Conservation (phyloP, 1,139 yeast species). For the Protomyces inundatus region DNA sequence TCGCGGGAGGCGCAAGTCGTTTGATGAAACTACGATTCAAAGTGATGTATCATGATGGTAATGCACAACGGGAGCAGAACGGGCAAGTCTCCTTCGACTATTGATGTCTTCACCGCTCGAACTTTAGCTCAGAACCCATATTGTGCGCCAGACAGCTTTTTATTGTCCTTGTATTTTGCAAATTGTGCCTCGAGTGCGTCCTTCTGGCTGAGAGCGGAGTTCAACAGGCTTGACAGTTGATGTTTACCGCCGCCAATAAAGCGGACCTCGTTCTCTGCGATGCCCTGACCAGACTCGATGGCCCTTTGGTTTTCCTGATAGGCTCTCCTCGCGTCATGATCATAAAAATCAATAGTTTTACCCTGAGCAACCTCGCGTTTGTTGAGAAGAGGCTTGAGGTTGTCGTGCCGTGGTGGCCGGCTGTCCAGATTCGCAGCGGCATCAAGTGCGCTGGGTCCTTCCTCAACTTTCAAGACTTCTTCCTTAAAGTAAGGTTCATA, state of each 20-base stretch:
- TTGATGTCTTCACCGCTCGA: no score
- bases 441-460: no score
- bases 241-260: constrained; percentile 27
- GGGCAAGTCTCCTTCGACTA: constrained; percentile 18
- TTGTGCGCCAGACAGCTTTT: neutral
- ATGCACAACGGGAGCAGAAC: constrained; percentile 32
- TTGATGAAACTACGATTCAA: constrained; percentile 76
- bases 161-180: constrained; percentile 5
- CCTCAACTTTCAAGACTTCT: no score
- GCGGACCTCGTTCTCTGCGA: constrained; percentile 1
- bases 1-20: constrained; percentile 46
- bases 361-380: neutral
- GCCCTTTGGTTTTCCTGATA: neutral
- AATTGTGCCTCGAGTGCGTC: constrained; percentile 26
- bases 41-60: constrained; percentile 52
- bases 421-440: no score
- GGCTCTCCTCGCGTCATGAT: neutral
- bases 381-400: neutral
- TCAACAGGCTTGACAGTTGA: constrained; percentile 24
- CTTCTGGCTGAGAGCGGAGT: constrained; percentile 25
- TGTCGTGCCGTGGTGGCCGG: no score
- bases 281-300: neutral
- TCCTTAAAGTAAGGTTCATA: no score
- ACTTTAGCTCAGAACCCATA: neutral
- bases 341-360: neutral